phyloP scores from a whole-genome alignment of 495 filamentous ascomycete genomes.

The Talaromyces trachyspermus region DNA sequence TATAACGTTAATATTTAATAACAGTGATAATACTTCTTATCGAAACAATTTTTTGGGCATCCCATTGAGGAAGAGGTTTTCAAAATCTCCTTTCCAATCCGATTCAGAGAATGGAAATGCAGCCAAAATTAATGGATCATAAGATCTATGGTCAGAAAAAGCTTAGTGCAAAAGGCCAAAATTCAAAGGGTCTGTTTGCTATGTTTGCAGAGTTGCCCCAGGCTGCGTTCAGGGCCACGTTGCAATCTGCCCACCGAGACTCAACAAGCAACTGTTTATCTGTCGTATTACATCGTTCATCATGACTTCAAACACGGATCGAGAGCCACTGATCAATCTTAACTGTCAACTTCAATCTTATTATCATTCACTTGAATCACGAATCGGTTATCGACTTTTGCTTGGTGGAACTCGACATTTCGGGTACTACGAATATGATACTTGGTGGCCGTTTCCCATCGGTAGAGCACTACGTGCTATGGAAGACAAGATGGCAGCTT shows the following conservation, averaged over 20 bases:
- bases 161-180: background rate
- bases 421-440: slow-evolving; percentile 39
- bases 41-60: too few species aligned
- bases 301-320: background rate
- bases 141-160: background rate
- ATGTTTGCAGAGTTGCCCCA: background rate
- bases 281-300: background rate
- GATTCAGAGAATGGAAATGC: too few species aligned
- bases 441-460: slow-evolving; percentile 45
- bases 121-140: too few species aligned
- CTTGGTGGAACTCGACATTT: slow-evolving; percentile 46
- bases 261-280: background rate
- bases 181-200: background rate
- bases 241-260: too few species aligned
- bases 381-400: slow-evolving; percentile 41
- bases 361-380: slow-evolving; percentile 40
- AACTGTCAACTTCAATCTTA: slow-evolving; percentile 34
- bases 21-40: too few species aligned
- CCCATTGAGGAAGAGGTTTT: too few species aligned
- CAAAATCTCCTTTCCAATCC: too few species aligned
- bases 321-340: slow-evolving; percentile 23
- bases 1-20: too few species aligned
- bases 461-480: slow-evolving; percentile 31
- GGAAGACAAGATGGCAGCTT: slow-evolving; percentile 40
- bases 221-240: background rate